A percentile compares a stretch with the other conserved stretches of the same genome.
Conservation (phyloP, 805 yeast genomes). For the Zygosaccharomyces siamensis region DNA sequence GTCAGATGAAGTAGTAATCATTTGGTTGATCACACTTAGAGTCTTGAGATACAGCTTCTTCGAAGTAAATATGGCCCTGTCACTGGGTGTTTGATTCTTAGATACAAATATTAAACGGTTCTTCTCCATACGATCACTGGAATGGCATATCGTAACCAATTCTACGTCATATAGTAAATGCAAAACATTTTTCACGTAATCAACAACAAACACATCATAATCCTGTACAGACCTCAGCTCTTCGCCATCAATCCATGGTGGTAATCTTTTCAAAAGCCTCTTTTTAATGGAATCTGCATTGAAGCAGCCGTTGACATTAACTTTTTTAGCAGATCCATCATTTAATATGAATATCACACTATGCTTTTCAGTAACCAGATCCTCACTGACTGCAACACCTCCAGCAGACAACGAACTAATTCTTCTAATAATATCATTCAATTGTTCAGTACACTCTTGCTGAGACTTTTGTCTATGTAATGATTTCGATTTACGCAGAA, state of each 20-base stretch:
- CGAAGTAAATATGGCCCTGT: slow-evolving; percentile 53
- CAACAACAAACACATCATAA: slow-evolving; percentile 61
- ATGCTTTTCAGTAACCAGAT: slow-evolving; percentile 36
- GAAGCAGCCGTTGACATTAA: slow-evolving; percentile 73
- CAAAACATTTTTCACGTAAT: slow-evolving; percentile 37
- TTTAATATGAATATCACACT: slow-evolving; percentile 65
- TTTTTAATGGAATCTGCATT: slow-evolving; percentile 74
- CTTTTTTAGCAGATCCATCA: slow-evolving; percentile 64
- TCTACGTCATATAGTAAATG: slow-evolving; percentile 68
- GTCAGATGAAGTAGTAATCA: slow-evolving; percentile 10
- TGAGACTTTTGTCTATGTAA: slow-evolving; percentile 30
- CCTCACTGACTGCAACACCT: slow-evolving; percentile 22
- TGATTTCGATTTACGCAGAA: slow-evolving; percentile 52
- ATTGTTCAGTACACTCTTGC: slow-evolving; percentile 12
- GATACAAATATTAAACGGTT: slow-evolving; percentile 65
- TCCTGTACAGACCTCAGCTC: slow-evolving; percentile 30
- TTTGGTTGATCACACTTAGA: slow-evolving; percentile 19
- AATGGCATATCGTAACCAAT: slow-evolving; percentile 75
- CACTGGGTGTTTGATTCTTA: slow-evolving; percentile 57
- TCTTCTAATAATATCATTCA: slow-evolving; percentile 22
- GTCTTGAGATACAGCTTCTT: slow-evolving; percentile 39
- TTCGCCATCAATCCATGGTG: slow-evolving; percentile 25
- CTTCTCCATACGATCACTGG: slow-evolving; percentile 64
- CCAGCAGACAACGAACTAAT: slow-evolving; percentile 21
- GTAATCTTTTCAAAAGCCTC: slow-evolving; percentile 55